Conservation (phyloP, 768 basidiomycete genomes). For the Trametes cinnabarina region DNA sequence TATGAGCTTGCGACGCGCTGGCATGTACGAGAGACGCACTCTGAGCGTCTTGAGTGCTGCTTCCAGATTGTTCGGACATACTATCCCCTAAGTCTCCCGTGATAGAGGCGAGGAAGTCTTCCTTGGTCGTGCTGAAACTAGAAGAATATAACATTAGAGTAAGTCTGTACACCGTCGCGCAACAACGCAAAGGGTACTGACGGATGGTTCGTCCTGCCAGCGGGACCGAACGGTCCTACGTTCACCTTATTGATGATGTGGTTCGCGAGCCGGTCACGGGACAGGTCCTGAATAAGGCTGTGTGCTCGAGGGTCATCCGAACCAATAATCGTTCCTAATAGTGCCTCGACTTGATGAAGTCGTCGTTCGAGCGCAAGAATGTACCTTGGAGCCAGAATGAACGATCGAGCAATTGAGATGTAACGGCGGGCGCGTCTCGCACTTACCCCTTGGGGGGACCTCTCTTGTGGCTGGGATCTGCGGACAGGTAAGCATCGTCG, state of each 20-base stretch:
- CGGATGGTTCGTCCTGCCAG: slow-evolving; percentile 29
- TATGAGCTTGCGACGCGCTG: background rate
- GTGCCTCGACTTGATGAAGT: slow-evolving; percentile 43
- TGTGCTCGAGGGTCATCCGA: slow-evolving; percentile 41
- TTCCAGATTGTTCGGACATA: slow-evolving; percentile 11
- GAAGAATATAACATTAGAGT: background rate
- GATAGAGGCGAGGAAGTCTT: slow-evolving; percentile 31
- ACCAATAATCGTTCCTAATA: slow-evolving; percentile 40
- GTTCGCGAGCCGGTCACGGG: slow-evolving; percentile 36
- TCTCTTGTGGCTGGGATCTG: slow-evolving; percentile 30
- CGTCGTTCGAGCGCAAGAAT: slow-evolving; percentile 43
- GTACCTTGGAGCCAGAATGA: slow-evolving; percentile 28
- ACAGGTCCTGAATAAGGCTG: slow-evolving; percentile 33
- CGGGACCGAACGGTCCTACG: slow-evolving; percentile 35
- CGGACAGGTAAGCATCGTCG: background rate
- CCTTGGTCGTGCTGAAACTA: slow-evolving; percentile 31
- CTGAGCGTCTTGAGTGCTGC: background rate
- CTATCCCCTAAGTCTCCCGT: slow-evolving; percentile 23
- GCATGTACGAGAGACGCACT: background rate
- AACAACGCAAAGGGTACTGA: slow-evolving; percentile 1
- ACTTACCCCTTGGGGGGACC: slow-evolving; percentile 36
- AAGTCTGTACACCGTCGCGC: background rate
- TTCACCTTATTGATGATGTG: slow-evolving; percentile 40
- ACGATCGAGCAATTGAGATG: background rate
- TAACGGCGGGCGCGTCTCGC: background rate